phyloP scores from a whole-genome alignment of 371 early-diverging fungal species.

The Rhizopus stolonifer region DNA sequence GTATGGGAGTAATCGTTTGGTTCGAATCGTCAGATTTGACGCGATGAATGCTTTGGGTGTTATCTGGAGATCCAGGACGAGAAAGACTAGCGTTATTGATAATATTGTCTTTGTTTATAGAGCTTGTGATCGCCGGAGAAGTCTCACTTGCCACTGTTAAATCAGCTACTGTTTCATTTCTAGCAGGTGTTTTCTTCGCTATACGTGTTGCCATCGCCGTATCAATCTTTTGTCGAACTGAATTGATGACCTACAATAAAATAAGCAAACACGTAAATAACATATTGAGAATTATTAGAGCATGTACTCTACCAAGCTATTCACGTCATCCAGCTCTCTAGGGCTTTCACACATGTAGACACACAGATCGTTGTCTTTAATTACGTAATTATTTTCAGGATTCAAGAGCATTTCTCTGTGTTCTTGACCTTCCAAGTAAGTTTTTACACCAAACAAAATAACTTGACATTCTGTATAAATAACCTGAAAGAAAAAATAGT shows the following conservation, averaged over 20 bases:
- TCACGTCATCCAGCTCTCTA: slow-evolving; percentile 51
- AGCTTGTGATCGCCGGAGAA: slow-evolving; percentile 3
- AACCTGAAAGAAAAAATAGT: slow-evolving; percentile 24
- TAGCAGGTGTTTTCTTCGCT: too few relatives aligned
- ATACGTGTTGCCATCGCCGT: slow-evolving; percentile 3
- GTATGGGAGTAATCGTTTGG: slow-evolving; percentile 1
- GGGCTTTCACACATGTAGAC: slow-evolving; percentile 68
- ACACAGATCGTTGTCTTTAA: slow-evolving; percentile 55
- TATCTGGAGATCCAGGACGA: slow-evolving; percentile 1
- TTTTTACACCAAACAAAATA: slow-evolving; percentile 64
- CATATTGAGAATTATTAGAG: too few relatives aligned
- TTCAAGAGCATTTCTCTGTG: slow-evolving; percentile 58
- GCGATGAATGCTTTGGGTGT: slow-evolving; percentile 1
- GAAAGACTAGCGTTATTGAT: not conserved
- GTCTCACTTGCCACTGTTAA: slow-evolving; percentile 1
- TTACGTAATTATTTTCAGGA: slow-evolving; percentile 60
- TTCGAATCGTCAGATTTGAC: slow-evolving; percentile 15
- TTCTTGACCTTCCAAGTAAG: slow-evolving; percentile 17
- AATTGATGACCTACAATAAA: not conserved
- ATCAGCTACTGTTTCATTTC: too few relatives aligned
- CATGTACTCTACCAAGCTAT: slow-evolving; percentile 27
- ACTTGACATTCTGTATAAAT: slow-evolving; percentile 72
- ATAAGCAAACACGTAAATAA: too few relatives aligned
- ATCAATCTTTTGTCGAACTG: slow-evolving; percentile 8
- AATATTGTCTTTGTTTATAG: not conserved